phyloP scores from a whole-genome alignment of 805 yeast genomes.

The Ogataea degrootiae region DNA sequence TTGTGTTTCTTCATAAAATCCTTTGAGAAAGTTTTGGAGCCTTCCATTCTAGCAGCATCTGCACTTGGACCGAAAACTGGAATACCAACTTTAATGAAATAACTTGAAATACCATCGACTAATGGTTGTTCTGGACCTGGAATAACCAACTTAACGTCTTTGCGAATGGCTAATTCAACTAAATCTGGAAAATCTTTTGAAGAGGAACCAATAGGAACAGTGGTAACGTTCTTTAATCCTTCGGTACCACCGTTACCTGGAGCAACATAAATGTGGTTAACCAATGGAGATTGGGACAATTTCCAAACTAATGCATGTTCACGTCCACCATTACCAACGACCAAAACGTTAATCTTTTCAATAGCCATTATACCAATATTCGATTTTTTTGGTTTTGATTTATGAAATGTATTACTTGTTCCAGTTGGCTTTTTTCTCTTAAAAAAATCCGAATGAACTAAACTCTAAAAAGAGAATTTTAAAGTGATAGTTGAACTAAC shows the following conservation, averaged over 20 bases:
- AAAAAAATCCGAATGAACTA: too few species aligned
- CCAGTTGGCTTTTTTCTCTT: too few species aligned
- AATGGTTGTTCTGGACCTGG: constrained; percentile 99
- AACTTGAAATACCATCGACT: constrained; percentile 82
- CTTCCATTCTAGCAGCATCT: constrained; percentile 91
- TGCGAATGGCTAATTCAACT: constrained; percentile 66
- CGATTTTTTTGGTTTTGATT: not conserved
- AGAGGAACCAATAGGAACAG: constrained; percentile 63
- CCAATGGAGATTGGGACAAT: constrained; percentile 71
- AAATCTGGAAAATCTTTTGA: constrained; percentile 65
- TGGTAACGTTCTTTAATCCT: constrained; percentile 51
- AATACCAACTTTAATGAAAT: constrained; percentile 76
- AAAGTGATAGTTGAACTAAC: too few species aligned
- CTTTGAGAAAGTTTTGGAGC: constrained; percentile 92
- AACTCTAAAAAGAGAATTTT: too few species aligned
- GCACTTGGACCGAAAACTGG: constrained; percentile 97
- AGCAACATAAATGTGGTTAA: constrained; percentile 75
- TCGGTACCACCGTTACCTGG: constrained; percentile 97
- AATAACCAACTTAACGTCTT: constrained; percentile 67
- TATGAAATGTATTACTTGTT: not conserved
- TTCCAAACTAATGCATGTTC: constrained; percentile 97
- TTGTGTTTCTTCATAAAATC: constrained; percentile 86
- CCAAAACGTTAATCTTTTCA: constrained; percentile 52
- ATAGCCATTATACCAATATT: constrained; percentile 5
- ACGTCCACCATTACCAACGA: constrained; percentile 98